A percentile compares a stretch with the other conserved stretches of the same genome.
phyloP scores from a whole-genome alignment of 805 yeast genomes.

The Candida taoyuanica region DNA sequence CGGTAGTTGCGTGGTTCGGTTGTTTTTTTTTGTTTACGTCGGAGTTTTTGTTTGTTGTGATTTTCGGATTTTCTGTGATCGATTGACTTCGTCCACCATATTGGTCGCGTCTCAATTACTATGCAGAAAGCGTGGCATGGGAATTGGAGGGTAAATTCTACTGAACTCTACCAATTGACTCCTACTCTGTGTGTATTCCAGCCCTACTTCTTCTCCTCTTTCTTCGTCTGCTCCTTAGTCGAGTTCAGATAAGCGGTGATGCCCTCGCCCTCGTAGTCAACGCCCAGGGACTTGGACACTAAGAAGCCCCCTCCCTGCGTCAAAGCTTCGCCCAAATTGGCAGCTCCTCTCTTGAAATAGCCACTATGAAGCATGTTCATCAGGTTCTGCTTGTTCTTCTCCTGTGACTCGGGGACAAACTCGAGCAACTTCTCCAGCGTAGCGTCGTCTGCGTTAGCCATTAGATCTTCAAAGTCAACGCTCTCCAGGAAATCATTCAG shows the following conservation, averaged over 20 bases:
- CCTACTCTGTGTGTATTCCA: too few relatives aligned
- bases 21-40: neutral
- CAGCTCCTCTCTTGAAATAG: slow-evolving; percentile 41
- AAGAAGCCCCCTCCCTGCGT: slow-evolving; percentile 44
- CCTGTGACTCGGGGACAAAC: slow-evolving; percentile 40
- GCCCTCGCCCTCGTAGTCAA: slow-evolving; percentile 52
- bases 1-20: too few relatives aligned
- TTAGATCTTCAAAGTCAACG: slow-evolving; percentile 9
- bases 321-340: slow-evolving; percentile 40
- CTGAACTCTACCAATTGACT: too few relatives aligned
- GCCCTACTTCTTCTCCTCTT: slow-evolving; percentile 13
- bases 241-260: slow-evolving; percentile 45
- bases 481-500: slow-evolving; percentile 18
- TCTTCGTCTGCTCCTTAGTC: slow-evolving; percentile 28
- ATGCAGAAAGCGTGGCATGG: too few relatives aligned
- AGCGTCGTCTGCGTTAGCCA: slow-evolving; percentile 25
- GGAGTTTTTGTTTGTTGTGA: slow-evolving; percentile 1
- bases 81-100: neutral
- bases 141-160: too few relatives aligned
- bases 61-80: slow-evolving; percentile 1
- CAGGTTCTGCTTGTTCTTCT: slow-evolving; percentile 35
- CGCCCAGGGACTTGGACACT: slow-evolving; percentile 45
- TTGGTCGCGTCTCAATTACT: too few relatives aligned
- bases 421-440: slow-evolving; percentile 34
- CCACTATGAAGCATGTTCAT: slow-evolving; percentile 42